Base-by-base conservation (phyloP, 2,329 filamentous ascomycete species). In the Zasmidium cellare region DNA sequence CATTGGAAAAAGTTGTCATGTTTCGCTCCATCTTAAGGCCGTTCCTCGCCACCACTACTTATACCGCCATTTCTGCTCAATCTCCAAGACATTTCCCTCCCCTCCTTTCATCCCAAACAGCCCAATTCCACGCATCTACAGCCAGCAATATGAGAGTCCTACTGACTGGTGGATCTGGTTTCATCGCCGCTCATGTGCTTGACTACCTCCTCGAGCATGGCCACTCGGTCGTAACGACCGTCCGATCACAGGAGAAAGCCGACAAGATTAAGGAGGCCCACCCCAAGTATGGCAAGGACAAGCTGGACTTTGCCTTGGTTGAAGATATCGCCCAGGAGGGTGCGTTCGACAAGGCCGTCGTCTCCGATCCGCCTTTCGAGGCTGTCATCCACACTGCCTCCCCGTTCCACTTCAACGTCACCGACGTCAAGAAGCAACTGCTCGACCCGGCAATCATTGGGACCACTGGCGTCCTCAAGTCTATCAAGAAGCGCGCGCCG, bases 331-430 rank as follows among this genome's bases (percentile, higher is more conserved):
- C 87, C 0, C 70, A 85, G 61, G 81, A 85, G 20, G 83, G 83
- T 18, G 89, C 88, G 22, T 96, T 94, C 63, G 79, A 81, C 61
- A 68, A 80, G 71, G 84, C 82, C 16, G 80, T 87, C 49, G 77
- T 84, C 62, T 85, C 83, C 16, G 78, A 83, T 55, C 84, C 84
- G 16, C 83, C 85, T 0, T 89, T 93, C 61, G 87, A 90, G 66
- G 86, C 83, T 47, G 88, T 93, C 50, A 80, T 91, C 52, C 88
- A 91, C 71, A 90, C 88, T 5, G 88, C 89, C 1, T 87, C 84
- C 31, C 89, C 90, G 0, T 92, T 90, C 76, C 87, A 89, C 66
- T 83, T 86, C 70, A 88, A 87, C 31, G 85, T 94, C 55, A 86
- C 90, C 35, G 82, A 87, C 63, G 86, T 89, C 18, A 80, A 93